These are phyloP conservation scores for Suillus subaureus DNA, from an alignment of 768 basidiomycete genomes.

Conservation along the genomic window DNA sequence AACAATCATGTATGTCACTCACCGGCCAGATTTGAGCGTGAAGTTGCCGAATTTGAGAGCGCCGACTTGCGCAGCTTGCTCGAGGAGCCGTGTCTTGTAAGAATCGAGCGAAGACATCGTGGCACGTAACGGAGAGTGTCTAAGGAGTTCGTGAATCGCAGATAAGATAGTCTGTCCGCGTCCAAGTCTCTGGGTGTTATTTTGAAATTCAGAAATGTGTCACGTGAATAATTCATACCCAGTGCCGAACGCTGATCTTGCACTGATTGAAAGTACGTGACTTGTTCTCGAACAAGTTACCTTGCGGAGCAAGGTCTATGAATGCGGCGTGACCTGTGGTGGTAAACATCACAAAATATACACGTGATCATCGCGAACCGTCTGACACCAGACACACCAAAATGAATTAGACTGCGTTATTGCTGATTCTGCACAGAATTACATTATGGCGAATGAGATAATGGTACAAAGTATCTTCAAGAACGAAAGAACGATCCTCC, in stretches of 20 bases:
- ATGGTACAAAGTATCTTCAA: too few species aligned
- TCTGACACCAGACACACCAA: too few species aligned
- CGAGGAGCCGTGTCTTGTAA: conserved; percentile 69
- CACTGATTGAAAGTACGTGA: background rate
- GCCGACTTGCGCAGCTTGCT: conserved; percentile 64
- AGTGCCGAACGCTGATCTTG: too few species aligned
- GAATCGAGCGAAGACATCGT: conserved; percentile 32
- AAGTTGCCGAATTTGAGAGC: conserved; percentile 92
- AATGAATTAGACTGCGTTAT: too few species aligned
- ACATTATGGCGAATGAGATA: too few species aligned
- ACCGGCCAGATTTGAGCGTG: conserved; percentile 95
- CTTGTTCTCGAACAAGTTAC: too few species aligned
- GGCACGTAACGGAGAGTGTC: background rate
- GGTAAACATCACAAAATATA: too few species aligned
- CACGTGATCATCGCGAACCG: too few species aligned
- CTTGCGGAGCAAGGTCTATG: too few species aligned
- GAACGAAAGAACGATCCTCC: too few species aligned
- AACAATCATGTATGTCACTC: conserved; percentile 29
- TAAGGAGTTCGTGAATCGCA: background rate
- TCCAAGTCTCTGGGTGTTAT: background rate
- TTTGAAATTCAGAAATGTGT: background rate
- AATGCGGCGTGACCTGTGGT: too few species aligned
- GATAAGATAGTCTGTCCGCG: background rate
- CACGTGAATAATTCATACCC: background rate
- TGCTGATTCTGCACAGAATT: too few species aligned